Conservation (phyloP, 2,329 filamentous ascomycete species). For the Dactylonectria estremocensis region DNA sequence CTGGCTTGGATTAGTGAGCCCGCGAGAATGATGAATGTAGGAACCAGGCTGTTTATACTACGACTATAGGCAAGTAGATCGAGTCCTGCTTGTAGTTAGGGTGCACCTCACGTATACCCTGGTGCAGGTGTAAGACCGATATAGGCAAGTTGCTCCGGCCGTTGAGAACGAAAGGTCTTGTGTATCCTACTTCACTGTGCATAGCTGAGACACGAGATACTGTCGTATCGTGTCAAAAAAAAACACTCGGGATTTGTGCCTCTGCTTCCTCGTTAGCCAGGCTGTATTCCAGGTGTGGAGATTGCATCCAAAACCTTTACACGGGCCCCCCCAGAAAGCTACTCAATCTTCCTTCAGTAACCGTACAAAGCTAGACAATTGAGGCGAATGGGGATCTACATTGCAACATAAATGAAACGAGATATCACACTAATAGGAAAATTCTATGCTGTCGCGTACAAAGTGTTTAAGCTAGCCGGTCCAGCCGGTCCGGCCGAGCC, state of each 20-base stretch:
- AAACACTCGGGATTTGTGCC: no score
- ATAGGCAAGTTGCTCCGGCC: not conserved
- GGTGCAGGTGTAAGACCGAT: not conserved
- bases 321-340: no score
- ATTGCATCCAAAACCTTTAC: no score
- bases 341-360: not conserved
- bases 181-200: not conserved
- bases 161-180: not conserved
- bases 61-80: no score
- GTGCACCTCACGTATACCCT: no score
- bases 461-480: constrained; percentile 8
- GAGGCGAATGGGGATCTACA: not conserved
- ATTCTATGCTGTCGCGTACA: not conserved
- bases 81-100: no score
- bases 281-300: no score
- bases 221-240: no score
- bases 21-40: not conserved
- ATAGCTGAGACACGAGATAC: not conserved
- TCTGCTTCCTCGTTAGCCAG: no score
- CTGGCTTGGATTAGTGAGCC: not conserved
- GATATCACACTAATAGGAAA: not conserved
- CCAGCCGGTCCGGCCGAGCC: constrained; percentile 2
- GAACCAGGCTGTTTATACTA: not conserved
- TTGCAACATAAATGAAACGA: not conserved
- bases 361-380: not conserved